Evolutionary conservation across 2,329 filamentous ascomycete species (phyloP).

Genomic region (Akanthomyces uredinophilus): DNA sequence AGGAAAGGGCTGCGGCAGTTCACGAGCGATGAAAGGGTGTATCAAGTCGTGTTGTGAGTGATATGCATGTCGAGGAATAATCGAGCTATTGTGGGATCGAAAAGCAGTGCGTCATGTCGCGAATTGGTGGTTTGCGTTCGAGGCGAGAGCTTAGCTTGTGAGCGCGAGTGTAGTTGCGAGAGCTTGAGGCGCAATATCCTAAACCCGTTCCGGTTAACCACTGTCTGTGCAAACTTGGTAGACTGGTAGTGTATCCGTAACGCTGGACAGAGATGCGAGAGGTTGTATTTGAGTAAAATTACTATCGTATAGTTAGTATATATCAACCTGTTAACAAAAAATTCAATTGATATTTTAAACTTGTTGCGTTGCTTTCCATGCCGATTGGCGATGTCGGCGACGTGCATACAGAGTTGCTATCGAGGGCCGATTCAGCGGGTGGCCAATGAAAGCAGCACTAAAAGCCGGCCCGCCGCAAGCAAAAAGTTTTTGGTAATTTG

Average conservation of each 20-base stretch:
- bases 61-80: background rate
- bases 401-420: background rate
- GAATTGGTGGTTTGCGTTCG: background rate
- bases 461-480: background rate
- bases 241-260: too few species aligned
- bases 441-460: conserved; percentile 4
- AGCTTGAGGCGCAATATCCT: conserved; percentile 13
- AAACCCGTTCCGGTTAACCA: conserved; percentile 10
- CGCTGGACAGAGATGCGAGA: background rate
- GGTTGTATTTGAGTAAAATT: too few species aligned
- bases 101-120: background rate
- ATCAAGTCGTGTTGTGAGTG: background rate
- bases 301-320: too few species aligned
- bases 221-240: too few species aligned
- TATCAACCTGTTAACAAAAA: too few species aligned
- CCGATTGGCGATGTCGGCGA: background rate
- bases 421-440: background rate
- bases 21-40: background rate
- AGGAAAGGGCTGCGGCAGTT: background rate
- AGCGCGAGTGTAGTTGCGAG: background rate
- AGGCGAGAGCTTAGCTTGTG: background rate
- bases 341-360: too few species aligned
- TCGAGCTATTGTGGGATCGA: too few species aligned
- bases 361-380: background rate
- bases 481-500: conserved; percentile 13